phyloP scores from a whole-genome alignment of 345 rosid genomes.

The Triadica sebifera region DNA sequence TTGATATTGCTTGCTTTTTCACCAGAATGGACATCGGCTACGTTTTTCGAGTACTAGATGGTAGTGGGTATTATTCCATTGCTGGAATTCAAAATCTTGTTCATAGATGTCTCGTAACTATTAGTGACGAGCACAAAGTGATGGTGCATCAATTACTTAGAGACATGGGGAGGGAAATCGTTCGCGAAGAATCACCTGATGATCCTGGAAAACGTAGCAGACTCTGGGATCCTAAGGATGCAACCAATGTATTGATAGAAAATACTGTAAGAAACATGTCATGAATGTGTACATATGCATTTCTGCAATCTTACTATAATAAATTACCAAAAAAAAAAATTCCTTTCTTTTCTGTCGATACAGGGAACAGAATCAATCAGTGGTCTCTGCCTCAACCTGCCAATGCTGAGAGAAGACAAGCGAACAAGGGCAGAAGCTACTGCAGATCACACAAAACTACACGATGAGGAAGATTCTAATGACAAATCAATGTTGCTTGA shows the following conservation, averaged over 20 bases:
- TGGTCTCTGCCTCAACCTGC: conserved; percentile 9
- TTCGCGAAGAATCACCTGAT: conserved; percentile 18
- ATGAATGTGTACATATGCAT: not conserved
- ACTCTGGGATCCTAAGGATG: conserved; percentile 16
- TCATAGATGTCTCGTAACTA: conserved; percentile 8
- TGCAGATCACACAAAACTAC: not conserved
- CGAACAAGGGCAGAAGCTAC: not conserved
- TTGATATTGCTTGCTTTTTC: conserved; percentile 13
- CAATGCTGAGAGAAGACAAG: conserved; percentile 7
- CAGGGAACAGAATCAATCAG: conserved; percentile 15
- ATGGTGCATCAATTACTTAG: conserved; percentile 20
- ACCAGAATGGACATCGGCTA: conserved; percentile 2
- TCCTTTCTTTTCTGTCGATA: not conserved
- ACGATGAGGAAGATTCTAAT: not conserved
- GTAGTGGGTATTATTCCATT: conserved; percentile 1
- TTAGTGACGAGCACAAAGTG: conserved; percentile 8
- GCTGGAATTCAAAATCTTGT: conserved; percentile 13
- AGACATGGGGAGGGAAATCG: conserved; percentile 23
- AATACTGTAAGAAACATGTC: conserved; percentile 4
- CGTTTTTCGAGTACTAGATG: not conserved
- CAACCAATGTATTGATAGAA: conserved; percentile 1
- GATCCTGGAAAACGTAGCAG: conserved; percentile 21
- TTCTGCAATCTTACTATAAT: not conserved
- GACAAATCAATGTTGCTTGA: not conserved
- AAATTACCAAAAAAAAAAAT: not conserved